Evolutionary conservation across 768 basidiomycete genomes (phyloP), one percentile per base, ranked within the genome.

Genomic region (Trametes cubensis): DNA sequence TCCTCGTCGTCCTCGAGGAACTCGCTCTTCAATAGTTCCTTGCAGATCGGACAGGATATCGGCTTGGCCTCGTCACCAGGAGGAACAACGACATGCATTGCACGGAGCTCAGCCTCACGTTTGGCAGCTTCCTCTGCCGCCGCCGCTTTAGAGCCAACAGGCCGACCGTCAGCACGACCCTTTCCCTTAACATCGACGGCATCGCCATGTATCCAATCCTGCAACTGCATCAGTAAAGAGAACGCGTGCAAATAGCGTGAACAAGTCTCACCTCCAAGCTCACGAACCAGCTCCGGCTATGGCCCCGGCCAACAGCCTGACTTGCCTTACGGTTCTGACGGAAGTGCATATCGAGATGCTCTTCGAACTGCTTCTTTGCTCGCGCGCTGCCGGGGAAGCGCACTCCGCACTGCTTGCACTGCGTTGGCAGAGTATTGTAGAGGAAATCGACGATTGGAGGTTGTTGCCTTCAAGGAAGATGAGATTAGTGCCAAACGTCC

Each of bases 271-370:
- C 94, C 77, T 95, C 92, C 62, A 86, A 78, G 64, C 83, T 79
- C 55, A 92, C 81, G 61, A 95, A 92, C 95, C 95, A 98, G 68
- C 90, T 89, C 25, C 96, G 83, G 68, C 89, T 92, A 67, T 94
- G 88, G 40, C 94, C 94, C 61, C 96, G 83, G 0, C 92, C 94
- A 18, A 84, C 76, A 44, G 86, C 87, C 73, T 90, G 88, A 69
- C 80, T 86, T 26, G 88, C 86, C 73, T 90, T 91, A 62, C 89
- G 84, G 70, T 98, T 98, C 72, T 96, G 90, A 72, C 88, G 83
- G 77, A 97, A 98, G 74, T 99, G 96, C 89, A 92, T 90, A 73
- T 99, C 96, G 69, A 98, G 81, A 72, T 99, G 97, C 60, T 88
- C 85, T 68, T 95, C 85, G 80, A 95, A 82, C 41, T 77, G 80